Evolutionary conservation across 306 rosid species (phyloP), one percentile per base, ranked within the genome.

Genomic region (Trifolium fragiferum): DNA sequence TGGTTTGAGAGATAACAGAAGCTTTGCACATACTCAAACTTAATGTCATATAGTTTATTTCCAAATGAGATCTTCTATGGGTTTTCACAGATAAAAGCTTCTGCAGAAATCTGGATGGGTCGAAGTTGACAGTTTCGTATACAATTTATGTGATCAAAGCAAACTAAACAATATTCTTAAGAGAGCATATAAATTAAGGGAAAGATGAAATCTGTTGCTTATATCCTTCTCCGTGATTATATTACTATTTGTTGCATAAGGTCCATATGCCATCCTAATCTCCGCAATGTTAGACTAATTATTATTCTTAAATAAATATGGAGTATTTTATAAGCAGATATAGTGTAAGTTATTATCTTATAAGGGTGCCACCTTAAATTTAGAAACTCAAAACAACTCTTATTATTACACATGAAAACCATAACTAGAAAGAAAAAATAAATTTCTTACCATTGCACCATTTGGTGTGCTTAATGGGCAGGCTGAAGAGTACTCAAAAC

Each of bases 401-500:
- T 51, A 66, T 44, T 51, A 66, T 43, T 44, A 74, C 10, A 40
- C 21, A 20, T 11, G 50, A 33, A 32, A 68, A 61, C 2, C 40
- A 44, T 53, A 63, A 20, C 25, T 10, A 66, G 2, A 20, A 25
- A 2, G 35, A 13, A 1, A 10, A 10, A 35, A 12, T 1, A 10
- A 2, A 44, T 3, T 32, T 71, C 93, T 86, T 85, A 94, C 99
- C 99, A 94, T 94, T 92, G 92, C 90, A 53, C 99, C 99, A 55
- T 75, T 89, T 57, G 90, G 87, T 76, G 99, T 94, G 87, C 83
- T 82, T 81, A 92, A 66, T 33, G 99, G 98, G 78, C 98, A 94
- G 19, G 99, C 99, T 12, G 99, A 94, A 59, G 99, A 89, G 88
- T 92, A 94, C 74, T 94, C 99, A 78, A 94, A 94, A 59, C 98